A percentile compares a stretch with the other conserved stretches of the same genome.
These are phyloP conservation scores for Backusella parvicylindrica DNA, from an alignment of 192 early-diverging fungal species.

Conservation along the genomic window DNA sequence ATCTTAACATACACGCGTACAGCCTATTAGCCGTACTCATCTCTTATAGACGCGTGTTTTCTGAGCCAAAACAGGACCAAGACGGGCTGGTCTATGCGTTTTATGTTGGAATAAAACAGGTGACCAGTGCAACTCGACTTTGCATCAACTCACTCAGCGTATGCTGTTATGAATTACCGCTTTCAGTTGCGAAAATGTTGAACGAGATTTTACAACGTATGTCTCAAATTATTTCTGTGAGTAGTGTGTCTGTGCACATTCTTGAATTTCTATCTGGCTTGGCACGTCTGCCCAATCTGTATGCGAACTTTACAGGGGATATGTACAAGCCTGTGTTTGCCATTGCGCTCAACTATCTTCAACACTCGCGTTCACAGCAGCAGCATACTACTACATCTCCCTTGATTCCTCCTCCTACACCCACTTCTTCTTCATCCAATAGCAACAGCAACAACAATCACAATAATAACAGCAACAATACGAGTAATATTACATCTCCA, in stretches of 20 bases:
- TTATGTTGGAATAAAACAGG: conserved; percentile 65
- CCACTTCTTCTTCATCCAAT: conserved; percentile 13
- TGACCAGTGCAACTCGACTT: conserved; percentile 65
- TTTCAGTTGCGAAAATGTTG: conserved; percentile 70
- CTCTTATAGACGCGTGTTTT: conserved; percentile 62
- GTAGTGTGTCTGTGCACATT: conserved; percentile 76
- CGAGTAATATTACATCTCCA: too few species aligned
- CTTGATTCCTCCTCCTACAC: background rate
- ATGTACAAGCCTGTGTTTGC: conserved; percentile 89
- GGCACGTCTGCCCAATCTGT: conserved; percentile 73
- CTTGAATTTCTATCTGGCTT: conserved; percentile 91
- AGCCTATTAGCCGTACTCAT: conserved; percentile 65
- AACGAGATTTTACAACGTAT: conserved; percentile 68
- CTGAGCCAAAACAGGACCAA: conserved; percentile 49
- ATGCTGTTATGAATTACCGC: conserved; percentile 78
- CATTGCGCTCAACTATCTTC: conserved; percentile 88
- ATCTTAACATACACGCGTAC: conserved; percentile 63
- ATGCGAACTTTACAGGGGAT: conserved; percentile 71
- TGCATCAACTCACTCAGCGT: conserved; percentile 82
- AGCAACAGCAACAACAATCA: too few species aligned
- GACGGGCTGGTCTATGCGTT: conserved; percentile 75
- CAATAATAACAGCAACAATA: too few species aligned
- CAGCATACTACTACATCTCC: conserved; percentile 19
- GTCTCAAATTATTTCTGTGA: conserved; percentile 78
- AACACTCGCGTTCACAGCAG: conserved; percentile 44